These are phyloP conservation scores for Sporothrix inflata DNA, from an alignment of 2,329 filamentous ascomycete species.

Conservation along the genomic window DNA sequence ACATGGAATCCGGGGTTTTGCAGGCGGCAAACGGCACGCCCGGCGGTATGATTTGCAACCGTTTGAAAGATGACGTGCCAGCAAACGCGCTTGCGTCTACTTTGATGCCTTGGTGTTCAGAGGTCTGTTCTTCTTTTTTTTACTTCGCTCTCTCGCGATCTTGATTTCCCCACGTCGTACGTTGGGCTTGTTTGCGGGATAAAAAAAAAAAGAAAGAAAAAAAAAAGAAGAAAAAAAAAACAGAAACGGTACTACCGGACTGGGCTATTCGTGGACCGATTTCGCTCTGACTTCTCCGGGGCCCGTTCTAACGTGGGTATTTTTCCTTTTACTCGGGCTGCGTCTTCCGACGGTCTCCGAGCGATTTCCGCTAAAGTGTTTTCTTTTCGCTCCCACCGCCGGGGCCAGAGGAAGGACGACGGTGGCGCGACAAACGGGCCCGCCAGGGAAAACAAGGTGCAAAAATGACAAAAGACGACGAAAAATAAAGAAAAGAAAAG, in stretches of 20 bases:
- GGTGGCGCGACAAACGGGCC: not conserved
- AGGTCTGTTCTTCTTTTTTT: not conserved
- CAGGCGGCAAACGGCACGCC: not conserved
- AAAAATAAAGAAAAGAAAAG: not conserved
- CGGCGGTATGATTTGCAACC: not conserved
- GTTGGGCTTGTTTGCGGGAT: not conserved
- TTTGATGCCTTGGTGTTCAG: not conserved
- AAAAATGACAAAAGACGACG: not conserved
- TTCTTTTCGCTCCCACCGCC: not conserved
- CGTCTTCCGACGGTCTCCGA: slow-evolving; percentile 21
- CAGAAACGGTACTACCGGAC: not conserved
- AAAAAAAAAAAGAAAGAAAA: not conserved
- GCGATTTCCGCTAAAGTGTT: slow-evolving; percentile 5
- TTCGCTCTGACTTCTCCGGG: not conserved
- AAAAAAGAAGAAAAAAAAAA: not conserved
- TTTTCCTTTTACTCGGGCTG: not conserved
- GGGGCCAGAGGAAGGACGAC: not conserved
- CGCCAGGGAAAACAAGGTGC: not conserved
- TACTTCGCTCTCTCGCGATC: not conserved
- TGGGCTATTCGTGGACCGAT: not conserved
- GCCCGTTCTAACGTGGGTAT: not conserved
- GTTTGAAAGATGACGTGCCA: not conserved
- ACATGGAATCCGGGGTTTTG: not conserved
- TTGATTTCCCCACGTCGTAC: not conserved
- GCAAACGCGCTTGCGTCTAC: not conserved